phyloP scores from a whole-genome alignment of 2,329 filamentous ascomycete genomes.

The Zymoseptoria tritici region DNA sequence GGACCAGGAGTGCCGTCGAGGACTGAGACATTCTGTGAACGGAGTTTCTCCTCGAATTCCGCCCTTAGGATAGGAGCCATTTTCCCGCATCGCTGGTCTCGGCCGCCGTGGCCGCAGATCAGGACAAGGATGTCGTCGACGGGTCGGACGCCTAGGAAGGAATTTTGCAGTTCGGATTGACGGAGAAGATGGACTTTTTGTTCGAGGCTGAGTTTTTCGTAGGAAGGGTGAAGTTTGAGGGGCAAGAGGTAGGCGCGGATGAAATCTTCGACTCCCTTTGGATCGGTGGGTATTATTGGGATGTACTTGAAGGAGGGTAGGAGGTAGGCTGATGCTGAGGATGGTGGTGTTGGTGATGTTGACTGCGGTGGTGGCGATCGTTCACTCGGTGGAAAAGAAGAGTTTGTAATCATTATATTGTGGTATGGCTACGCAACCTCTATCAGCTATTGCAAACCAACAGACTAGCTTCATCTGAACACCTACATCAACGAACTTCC shows the following conservation, averaged over 20 bases:
- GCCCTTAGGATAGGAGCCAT: constrained; percentile 64
- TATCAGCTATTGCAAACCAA: constrained; percentile 14
- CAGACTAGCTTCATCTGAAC: background rate
- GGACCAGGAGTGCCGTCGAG: constrained; percentile 37
- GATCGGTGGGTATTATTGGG: constrained; percentile 58
- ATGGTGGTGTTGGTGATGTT: constrained; percentile 3
- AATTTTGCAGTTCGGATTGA: constrained; percentile 40
- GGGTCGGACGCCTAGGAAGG: constrained; percentile 51
- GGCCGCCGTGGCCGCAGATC: constrained; percentile 77
- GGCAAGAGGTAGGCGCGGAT: constrained; percentile 62
- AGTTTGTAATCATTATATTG: constrained; percentile 68
- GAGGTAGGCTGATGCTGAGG: constrained; percentile 59
- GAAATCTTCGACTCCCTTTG: constrained; percentile 46
- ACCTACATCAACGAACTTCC: constrained; percentile 42
- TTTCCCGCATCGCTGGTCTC: constrained; percentile 75
- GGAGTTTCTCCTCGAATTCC: constrained; percentile 61
- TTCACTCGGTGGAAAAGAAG: constrained; percentile 58
- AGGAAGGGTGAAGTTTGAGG: constrained; percentile 52
- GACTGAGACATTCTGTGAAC: constrained; percentile 43
- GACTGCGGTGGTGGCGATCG: constrained; percentile 10
- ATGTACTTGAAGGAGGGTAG: constrained; percentile 80
- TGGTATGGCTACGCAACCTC: constrained; percentile 61
- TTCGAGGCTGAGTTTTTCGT: constrained; percentile 50
- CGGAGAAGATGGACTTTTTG: constrained; percentile 41
- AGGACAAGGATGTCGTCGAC: constrained; percentile 66